phyloP scores from a whole-genome alignment of 1,284 basidiomycete genomes.

The Trichosporon coremiiforme region DNA sequence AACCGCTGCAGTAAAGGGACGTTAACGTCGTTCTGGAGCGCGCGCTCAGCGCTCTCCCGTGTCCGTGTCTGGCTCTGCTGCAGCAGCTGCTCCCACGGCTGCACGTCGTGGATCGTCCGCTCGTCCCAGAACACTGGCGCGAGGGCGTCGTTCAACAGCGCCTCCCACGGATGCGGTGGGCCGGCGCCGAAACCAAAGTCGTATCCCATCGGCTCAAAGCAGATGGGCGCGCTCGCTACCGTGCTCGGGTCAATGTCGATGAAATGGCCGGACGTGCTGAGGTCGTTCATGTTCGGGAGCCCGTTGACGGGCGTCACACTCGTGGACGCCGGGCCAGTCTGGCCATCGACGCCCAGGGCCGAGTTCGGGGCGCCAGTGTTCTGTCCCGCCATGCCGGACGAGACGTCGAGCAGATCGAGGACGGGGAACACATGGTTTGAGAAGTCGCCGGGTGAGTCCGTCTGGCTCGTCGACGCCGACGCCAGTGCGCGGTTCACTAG shows the following conservation, averaged over 20 bases:
- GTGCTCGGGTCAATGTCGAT: constrained; percentile 17
- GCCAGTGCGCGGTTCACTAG: not conserved
- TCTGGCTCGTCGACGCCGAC: constrained; percentile 3
- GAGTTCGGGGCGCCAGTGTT: constrained; percentile 5
- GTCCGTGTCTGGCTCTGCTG: constrained; percentile 25
- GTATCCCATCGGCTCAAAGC: constrained; percentile 20
- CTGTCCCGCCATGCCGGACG: constrained; percentile 5
- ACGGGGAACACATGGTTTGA: constrained; percentile 3
- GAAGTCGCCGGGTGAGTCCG: constrained; percentile 3
- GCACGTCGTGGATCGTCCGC: constrained; percentile 9
- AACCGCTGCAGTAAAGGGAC: constrained; percentile 30
- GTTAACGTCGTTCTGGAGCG: constrained; percentile 18
- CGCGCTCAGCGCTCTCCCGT: constrained; percentile 33
- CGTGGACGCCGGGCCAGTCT: not conserved
- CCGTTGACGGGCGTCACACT: constrained; percentile 5
- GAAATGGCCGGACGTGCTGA: constrained; percentile 4
- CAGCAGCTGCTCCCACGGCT: constrained; percentile 30
- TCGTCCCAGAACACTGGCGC: constrained; percentile 27
- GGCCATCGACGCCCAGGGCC: constrained; percentile 6
- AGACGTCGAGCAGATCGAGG: constrained; percentile 11
- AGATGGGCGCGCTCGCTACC: constrained; percentile 18
- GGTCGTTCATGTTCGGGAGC: constrained; percentile 8
- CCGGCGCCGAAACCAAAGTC: constrained; percentile 31
- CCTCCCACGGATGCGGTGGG: constrained; percentile 36
- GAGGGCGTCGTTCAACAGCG: constrained; percentile 30